A percentile compares a stretch with the other conserved stretches of the same genome.
These are phyloP conservation scores for Camellia oleifera DNA, from an alignment of 179 eudicot species.

Conservation along the genomic window DNA sequence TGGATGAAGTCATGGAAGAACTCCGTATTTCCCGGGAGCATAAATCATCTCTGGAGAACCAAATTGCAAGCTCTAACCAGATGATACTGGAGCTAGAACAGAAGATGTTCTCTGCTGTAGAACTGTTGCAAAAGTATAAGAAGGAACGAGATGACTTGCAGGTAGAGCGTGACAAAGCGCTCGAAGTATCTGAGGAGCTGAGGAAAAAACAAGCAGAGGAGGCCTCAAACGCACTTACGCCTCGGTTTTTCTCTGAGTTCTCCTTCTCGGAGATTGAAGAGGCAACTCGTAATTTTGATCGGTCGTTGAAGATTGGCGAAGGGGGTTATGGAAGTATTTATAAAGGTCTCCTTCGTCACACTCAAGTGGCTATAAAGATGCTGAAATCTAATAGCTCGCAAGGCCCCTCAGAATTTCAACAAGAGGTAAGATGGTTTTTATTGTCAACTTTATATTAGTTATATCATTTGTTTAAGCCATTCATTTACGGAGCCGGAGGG, in stretches of 20 bases:
- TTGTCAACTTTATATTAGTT: constrained; percentile 2
- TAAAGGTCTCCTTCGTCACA: constrained; percentile 57
- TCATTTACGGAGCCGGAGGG: not conserved
- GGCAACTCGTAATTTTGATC: constrained; percentile 60
- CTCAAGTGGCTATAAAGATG: constrained; percentile 76
- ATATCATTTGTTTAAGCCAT: not conserved
- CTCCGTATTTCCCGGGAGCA: constrained; percentile 44
- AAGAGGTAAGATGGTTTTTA: constrained; percentile 55
- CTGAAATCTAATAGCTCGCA: constrained; percentile 53
- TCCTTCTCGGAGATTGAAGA: constrained; percentile 57
- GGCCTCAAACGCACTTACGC: constrained; percentile 27
- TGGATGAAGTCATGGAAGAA: constrained; percentile 38
- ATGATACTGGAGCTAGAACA: constrained; percentile 59
- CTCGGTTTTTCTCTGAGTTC: constrained; percentile 52
- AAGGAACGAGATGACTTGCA: constrained; percentile 68
- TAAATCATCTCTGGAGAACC: constrained; percentile 48
- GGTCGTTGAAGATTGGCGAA: constrained; percentile 62
- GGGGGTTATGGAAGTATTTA: constrained; percentile 76
- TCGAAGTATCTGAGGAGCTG: constrained; percentile 48
- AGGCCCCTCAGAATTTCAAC: constrained; percentile 63
- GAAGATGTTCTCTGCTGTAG: constrained; percentile 60
- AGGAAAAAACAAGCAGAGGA: constrained; percentile 36
- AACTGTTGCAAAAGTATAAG: constrained; percentile 59
- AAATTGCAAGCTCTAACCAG: constrained; percentile 44
- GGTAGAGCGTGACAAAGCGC: constrained; percentile 56